phyloP scores from a whole-genome alignment of 169 alveolate genomes.

The Eimeria falciformis region DNA sequence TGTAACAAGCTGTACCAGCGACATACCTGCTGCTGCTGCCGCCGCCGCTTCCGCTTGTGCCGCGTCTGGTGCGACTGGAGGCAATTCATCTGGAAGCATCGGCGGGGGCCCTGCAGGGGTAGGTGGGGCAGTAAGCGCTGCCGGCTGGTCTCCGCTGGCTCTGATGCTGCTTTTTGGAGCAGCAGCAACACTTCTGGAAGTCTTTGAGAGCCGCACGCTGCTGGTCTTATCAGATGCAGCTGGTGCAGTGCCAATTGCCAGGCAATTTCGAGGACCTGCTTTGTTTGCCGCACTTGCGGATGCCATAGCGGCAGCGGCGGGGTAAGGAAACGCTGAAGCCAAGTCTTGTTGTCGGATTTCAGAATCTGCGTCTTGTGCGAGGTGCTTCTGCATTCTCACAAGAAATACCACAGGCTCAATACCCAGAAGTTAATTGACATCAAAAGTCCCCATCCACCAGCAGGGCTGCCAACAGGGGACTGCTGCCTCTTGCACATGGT shows the following conservation, averaged over 20 bases:
- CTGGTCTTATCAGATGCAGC: conserved; percentile 42
- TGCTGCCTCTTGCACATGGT: neutral
- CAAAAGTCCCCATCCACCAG: neutral
- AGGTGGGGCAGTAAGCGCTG: conserved; percentile 65
- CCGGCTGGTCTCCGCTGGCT: conserved; percentile 38
- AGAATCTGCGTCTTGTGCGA: conserved; percentile 38
- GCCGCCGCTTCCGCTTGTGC: conserved; percentile 67
- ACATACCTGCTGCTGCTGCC: conserved; percentile 75
- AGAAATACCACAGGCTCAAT: neutral
- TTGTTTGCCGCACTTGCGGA: conserved; percentile 26
- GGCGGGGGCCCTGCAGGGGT: conserved; percentile 75
- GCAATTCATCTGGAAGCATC: conserved; percentile 71
- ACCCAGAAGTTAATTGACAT: neutral
- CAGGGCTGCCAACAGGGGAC: neutral
- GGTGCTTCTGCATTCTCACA: conserved; percentile 61
- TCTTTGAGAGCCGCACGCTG: conserved; percentile 17
- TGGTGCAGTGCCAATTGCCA: conserved; percentile 36
- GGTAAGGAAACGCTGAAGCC: conserved; percentile 61
- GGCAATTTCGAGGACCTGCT: conserved; percentile 32
- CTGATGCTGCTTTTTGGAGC: conserved; percentile 46
- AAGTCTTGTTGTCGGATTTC: conserved; percentile 47
- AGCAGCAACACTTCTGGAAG: conserved; percentile 47
- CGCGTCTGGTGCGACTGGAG: conserved; percentile 61
- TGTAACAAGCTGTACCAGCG: conserved; percentile 48
- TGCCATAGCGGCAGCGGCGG: conserved; percentile 62